Evolutionary conservation across 495 filamentous ascomycete species (phyloP).

Genomic region (Podospora didyma): DNA sequence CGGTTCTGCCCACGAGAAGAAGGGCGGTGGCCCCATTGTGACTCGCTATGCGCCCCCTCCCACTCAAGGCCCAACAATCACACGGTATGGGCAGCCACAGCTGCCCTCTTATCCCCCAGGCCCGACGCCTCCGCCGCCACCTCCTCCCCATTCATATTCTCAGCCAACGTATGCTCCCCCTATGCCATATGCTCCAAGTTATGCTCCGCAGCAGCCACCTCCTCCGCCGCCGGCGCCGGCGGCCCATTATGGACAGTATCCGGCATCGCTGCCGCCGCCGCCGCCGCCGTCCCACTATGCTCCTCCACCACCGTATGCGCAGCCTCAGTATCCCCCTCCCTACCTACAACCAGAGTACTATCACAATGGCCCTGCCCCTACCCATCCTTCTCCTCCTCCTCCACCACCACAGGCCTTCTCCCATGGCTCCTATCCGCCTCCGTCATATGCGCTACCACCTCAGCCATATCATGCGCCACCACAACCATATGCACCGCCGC

Average conservation of each 20-base stretch:
- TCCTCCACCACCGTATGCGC: too few relatives aligned
- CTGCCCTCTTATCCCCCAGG: slow-evolving; percentile 29
- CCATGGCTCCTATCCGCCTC: slow-evolving; percentile 8
- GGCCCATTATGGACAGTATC: slow-evolving; percentile 23
- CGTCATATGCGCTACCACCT: slow-evolving; percentile 19
- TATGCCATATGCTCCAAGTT: slow-evolving; percentile 15
- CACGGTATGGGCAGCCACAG: slow-evolving; percentile 20
- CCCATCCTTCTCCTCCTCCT: slow-evolving; percentile 15
- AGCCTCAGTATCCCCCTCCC: too few relatives aligned
- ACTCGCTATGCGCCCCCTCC: slow-evolving; percentile 39
- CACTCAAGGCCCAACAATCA: slow-evolving; percentile 20
- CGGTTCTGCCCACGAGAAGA: slow-evolving; percentile 25
- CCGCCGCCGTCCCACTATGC: too few relatives aligned
- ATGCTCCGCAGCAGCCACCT: slow-evolving; percentile 9
- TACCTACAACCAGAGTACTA: slow-evolving; percentile 29
- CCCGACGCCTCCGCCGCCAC: slow-evolving; percentile 16
- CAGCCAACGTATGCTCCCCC: slow-evolving; percentile 14
- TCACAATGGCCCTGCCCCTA: too few relatives aligned
- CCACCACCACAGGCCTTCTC: slow-evolving; percentile 3
- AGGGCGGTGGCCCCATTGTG: slow-evolving; percentile 34
- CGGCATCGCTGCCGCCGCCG: too few relatives aligned
- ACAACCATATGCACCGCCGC: slow-evolving; percentile 21
- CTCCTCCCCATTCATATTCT: slow-evolving; percentile 12
- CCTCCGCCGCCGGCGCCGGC: slow-evolving; percentile 10
- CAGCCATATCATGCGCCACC: too few relatives aligned